Conservation (phyloP, 2,329 filamentous ascomycete species). For the Plectosphaerella sp. region DNA sequence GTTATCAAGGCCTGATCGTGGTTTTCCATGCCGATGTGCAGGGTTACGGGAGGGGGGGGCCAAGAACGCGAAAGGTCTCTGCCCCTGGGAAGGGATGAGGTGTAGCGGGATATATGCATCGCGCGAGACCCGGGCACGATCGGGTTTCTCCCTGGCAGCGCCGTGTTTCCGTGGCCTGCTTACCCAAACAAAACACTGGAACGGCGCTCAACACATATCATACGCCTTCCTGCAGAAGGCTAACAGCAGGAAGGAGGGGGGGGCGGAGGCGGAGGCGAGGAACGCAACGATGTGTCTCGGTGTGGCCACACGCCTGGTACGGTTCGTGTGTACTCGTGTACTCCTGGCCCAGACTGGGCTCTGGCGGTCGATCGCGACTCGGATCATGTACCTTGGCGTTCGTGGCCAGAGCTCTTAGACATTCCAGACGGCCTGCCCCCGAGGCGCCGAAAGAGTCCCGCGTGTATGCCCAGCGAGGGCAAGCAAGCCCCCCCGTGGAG, state of each 20-base stretch:
- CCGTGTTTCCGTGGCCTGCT: slow-evolving; percentile 7
- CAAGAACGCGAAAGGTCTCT: slow-evolving; percentile 4
- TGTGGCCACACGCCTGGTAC: slow-evolving; percentile 3
- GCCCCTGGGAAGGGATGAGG: slow-evolving; percentile 2
- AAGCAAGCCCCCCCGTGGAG: neutral
- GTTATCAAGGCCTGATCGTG: slow-evolving; percentile 7
- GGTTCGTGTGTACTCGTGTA: too few species aligned
- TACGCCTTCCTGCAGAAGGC: slow-evolving; percentile 5
- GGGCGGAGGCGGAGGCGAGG: slow-evolving; percentile 3
- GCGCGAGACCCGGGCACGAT: neutral
- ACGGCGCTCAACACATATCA: slow-evolving; percentile 6
- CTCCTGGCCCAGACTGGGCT: too few species aligned
- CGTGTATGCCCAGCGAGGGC: neutral
- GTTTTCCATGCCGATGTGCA: slow-evolving; percentile 6
- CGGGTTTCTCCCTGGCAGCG: neutral
- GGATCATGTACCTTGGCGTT: neutral
- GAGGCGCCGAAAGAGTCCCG: neutral
- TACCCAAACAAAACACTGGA: slow-evolving; percentile 7
- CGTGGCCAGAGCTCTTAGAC: slow-evolving; percentile 1
- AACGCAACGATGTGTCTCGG: slow-evolving; percentile 13
- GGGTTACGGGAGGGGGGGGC: slow-evolving; percentile 1
- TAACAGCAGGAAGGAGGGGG: slow-evolving; percentile 9
- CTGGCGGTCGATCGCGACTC: neutral
- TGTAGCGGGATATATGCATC: slow-evolving; percentile 12
- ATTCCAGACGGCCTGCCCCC: neutral